Evolutionary conservation across 805 yeast genomes (phyloP), one percentile per base, ranked within the genome.

Genomic region (Candida rishiriensis): DNA sequence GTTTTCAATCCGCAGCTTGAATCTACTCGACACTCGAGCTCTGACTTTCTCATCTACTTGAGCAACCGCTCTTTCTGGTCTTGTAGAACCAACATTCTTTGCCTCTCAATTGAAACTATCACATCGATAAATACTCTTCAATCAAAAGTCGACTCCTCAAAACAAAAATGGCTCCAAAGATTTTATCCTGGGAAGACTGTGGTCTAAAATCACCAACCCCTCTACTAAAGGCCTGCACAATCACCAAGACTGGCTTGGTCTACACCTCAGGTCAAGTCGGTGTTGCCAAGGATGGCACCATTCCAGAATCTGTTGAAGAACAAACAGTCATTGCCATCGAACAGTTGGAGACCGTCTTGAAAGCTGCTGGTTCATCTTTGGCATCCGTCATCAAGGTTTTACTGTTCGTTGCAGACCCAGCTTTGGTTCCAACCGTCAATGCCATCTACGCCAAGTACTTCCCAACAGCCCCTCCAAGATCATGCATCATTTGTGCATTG

Each of bases 401-500:
- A 42, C 61, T 75, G 44, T 75, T 76, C 53, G 70, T 77, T 44
- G 59, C 70, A 16, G 71, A 75, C 44, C 65, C 68, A 18, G 56
- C 63, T 18, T 65, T 68, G 47, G 66, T 74, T 14, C 56, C 70
- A 13, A 55, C 48, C n/a, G 68, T 77, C 46, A 77, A 76, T 60
- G 59, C 65, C 37, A 65, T 76, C 29, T 77, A 76, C 51, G 67
- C 63, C n/a, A 65, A 69, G 46, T 65, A 70, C 53, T 76, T 76
- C 63, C 65, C 69, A 0, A 66, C 64, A 33, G 65, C 66, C 46
- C 81, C 81, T 14, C 76, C 79, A 7, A 69, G 83, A 63, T 68
- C 74, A 40, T 73, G 78, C 54, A 64, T 75, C 29, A 66, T 77
- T 42, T 77, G 70, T 34, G 68, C 66, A 10, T 75, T 77, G 56